Evolutionary conservation across 257 asterid species (phyloP).

Genomic region (Solanum neorickii): DNA sequence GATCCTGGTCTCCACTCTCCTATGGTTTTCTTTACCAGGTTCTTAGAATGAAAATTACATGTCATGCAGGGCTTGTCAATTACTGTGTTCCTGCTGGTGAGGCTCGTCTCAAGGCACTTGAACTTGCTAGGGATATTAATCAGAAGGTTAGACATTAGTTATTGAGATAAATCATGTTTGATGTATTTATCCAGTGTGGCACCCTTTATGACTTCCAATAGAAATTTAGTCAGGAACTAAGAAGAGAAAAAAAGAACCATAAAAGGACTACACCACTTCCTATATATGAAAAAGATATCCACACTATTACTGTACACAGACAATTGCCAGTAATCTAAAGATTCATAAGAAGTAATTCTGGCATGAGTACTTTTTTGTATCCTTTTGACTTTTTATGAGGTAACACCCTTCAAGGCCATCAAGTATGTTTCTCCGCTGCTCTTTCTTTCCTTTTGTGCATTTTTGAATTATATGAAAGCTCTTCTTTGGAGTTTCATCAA

Average conservation of each 20-base stretch:
- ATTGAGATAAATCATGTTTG: neutral
- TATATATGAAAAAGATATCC: neutral
- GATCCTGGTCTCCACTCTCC: neutral
- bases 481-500: neutral
- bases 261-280: neutral
- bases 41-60: neutral
- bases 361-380: neutral
- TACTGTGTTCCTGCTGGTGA: constrained; percentile 73
- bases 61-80: constrained; percentile 71
- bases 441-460: constrained; percentile 39
- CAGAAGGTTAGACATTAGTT: constrained; percentile 42
- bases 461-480: neutral
- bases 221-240: neutral
- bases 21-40: neutral
- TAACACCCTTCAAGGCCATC: neutral
- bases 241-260: neutral
- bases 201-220: neutral
- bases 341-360: neutral
- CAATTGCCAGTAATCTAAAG: neutral
- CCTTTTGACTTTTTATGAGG: neutral
- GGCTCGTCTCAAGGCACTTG: constrained; percentile 76
- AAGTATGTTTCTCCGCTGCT: neutral
- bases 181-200: neutral
- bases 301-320: neutral
- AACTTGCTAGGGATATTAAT: constrained; percentile 62